These are phyloP conservation scores for Astragalus membranaceus DNA, from an alignment of 306 rosid species.

Conservation along the genomic window DNA sequence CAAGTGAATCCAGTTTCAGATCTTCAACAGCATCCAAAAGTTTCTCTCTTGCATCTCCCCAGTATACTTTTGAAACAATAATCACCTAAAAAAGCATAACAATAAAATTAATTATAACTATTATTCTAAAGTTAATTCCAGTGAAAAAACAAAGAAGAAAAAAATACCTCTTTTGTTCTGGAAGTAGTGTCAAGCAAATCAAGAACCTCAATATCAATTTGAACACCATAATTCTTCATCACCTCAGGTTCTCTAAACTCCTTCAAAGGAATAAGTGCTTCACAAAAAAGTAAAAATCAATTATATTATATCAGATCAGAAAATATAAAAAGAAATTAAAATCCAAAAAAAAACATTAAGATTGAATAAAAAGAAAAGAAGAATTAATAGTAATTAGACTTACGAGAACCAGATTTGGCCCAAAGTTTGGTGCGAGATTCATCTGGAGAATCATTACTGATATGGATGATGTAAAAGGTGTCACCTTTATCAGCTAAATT, in stretches of 20 bases:
- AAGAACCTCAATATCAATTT: slow-evolving; percentile 65
- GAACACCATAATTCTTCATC: slow-evolving; percentile 53
- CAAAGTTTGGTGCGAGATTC: slow-evolving; percentile 49
- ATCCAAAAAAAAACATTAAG: too few species aligned
- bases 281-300: neutral
- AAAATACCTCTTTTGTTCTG: slow-evolving; percentile 66
- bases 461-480: slow-evolving; percentile 62
- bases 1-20: slow-evolving; percentile 75
- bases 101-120: neutral
- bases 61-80: slow-evolving; percentile 64
- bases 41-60: slow-evolving; percentile 99
- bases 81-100: slow-evolving; percentile 31
- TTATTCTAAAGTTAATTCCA: neutral
- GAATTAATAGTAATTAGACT: neutral
- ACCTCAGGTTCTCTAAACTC: slow-evolving; percentile 70
- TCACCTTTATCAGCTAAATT: slow-evolving; percentile 82
- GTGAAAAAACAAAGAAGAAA: neutral
- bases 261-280: slow-evolving; percentile 74
- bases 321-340: neutral
- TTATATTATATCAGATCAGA: neutral
- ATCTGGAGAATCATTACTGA: slow-evolving; percentile 34
- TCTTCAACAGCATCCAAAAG: slow-evolving; percentile 71
- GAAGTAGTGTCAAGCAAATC: slow-evolving; percentile 72
- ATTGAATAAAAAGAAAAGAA: neutral
- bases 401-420: slow-evolving; percentile 72